Evolutionary conservation across 2,329 filamentous ascomycete genomes (phyloP), one percentile per base, ranked within the genome.

Genomic region (Thielaviopsis euricoi): DNA sequence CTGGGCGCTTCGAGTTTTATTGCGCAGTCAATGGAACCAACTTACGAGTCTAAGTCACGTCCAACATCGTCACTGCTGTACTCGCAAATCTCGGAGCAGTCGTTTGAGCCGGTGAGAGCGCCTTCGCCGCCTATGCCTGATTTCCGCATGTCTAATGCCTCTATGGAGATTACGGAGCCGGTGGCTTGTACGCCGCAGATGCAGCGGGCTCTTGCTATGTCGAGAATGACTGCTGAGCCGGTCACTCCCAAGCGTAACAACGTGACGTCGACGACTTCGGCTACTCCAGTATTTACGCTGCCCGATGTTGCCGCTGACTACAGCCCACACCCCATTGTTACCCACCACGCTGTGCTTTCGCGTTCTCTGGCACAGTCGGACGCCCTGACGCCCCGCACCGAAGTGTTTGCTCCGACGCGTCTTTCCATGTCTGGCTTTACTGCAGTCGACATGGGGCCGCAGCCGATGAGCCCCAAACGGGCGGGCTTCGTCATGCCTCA

Each of bases 401-500:
- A 52, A 23, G 54, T 23, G 13, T 57, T 57, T 29, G 50, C 37
- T 21, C 22, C 40, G 19, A 52, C 43, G 7, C 29, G 49, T n/a
- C 33, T 60, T 15, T 57, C 55, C 13, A 51, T 60, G 37, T 60
- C 58, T 13, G 55, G 50, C 6, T 43, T 57, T 10, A 60, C 55
- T 52, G 54, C 58, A 37, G 50, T 60, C 2, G 57, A 58, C 37
- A 57, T 60, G 58, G 52, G 53, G 15, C 58, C 58, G 29, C 55
- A 57, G 26, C 54, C 58, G n/a, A 23, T 60, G 59, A 80, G 74
- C 62, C 77, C 76, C 1, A 76, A 73, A 68, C 71, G 77, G 59
- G 74, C 80, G 62, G 80, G 69, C 0, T 78, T 82, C 61, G 76
- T 82, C 59, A 72, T 82, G 22, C 75, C 79, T 0, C 72, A 71